Conservation (phyloP, 345 rosid species). For the Populus simonii region DNA sequence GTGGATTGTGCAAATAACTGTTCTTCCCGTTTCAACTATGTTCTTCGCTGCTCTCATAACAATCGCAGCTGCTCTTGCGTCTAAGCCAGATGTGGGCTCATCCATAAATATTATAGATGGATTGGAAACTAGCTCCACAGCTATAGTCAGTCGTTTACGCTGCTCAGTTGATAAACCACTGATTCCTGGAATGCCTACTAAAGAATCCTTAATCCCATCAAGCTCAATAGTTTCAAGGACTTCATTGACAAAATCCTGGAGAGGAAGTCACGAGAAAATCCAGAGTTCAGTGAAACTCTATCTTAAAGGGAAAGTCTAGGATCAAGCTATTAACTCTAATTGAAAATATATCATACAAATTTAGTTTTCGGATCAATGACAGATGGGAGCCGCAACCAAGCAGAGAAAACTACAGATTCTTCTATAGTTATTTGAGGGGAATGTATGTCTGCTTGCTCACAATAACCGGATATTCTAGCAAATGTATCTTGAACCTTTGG, state of each 20-base stretch:
- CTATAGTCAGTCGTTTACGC: constrained; percentile 68
- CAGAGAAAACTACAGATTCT: constrained; percentile 72
- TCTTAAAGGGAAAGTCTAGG: no score
- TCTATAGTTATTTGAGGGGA: constrained; percentile 66
- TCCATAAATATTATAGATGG: constrained; percentile 85
- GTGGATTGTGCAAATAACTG: constrained; percentile 79
- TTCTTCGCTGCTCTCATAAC: constrained; percentile 84
- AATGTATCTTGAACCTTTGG: constrained; percentile 72
- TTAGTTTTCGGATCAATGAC: constrained; percentile 54
- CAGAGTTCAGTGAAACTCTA: no score
- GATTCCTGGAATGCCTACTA: constrained; percentile 62
- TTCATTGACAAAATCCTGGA: constrained; percentile 66
- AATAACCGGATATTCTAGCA: constrained; percentile 80
- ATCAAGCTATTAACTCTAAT: neutral
- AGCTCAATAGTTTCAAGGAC: constrained; percentile 75
- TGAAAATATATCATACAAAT: constrained; percentile 33
- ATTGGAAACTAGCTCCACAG: constrained; percentile 81
- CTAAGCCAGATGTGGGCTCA: constrained; percentile 80
- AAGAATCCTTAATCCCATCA: constrained; percentile 55
- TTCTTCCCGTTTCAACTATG: constrained; percentile 69
- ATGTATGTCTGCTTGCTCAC: constrained; percentile 82
- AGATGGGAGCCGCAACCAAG: constrained; percentile 70
- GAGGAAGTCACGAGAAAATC: neutral
- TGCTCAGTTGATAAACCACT: constrained; percentile 77
- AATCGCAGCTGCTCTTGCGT: constrained; percentile 85